Evolutionary conservation across 1,139 yeast species (phyloP), one percentile per base, ranked within the genome.

Genomic region (Williopsis jadinii): DNA sequence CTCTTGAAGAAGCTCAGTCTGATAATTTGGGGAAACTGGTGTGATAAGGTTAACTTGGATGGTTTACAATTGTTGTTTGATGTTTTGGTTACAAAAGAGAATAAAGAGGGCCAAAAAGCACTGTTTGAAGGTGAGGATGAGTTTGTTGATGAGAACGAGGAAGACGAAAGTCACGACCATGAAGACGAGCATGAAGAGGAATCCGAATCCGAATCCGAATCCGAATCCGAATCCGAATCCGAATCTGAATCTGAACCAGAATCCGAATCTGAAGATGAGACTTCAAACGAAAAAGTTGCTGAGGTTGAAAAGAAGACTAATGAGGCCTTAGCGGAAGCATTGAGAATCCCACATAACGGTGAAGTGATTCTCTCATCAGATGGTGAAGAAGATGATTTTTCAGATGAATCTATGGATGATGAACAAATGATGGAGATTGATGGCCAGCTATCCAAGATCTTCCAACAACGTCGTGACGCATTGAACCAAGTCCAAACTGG

Each of bases 351-450:
- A 9, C 71, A 77, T 2, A 66, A 63, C 32, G 62, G 59, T 32
- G 64, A 60, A 10, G 60, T 54, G 12, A 55, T 57, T 11, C 57
- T 54, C 27, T 59, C 60, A 3, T 68, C 63, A 3, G 61, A 54
- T n/a, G 66, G 61, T 8, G 66, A 61, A 11, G 71, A 73, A 2
- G 66, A 61, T 12, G 73, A 71, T 11, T 74, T 74, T 39, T 84
- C 78, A 43, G 86, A 84, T 11, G 95, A 85, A 48, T 77, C 88
- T 3, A 84, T 87, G 95, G 94, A 92, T 52, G 99, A 92, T 60
- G 97, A 90, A 52, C 90, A 88, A 60, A 92, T 92, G 99, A 79
- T 90, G 80, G 95, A 92, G 12, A 75, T 92, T 58, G 98, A 92
- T 59, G 87, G 73, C 27, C 94, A 87, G 47, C 68, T 92, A 30